A percentile compares a stretch with the other conserved stretches of the same genome.
Conservation (phyloP, 306 rosid species). For the Citrullus colocynthis region DNA sequence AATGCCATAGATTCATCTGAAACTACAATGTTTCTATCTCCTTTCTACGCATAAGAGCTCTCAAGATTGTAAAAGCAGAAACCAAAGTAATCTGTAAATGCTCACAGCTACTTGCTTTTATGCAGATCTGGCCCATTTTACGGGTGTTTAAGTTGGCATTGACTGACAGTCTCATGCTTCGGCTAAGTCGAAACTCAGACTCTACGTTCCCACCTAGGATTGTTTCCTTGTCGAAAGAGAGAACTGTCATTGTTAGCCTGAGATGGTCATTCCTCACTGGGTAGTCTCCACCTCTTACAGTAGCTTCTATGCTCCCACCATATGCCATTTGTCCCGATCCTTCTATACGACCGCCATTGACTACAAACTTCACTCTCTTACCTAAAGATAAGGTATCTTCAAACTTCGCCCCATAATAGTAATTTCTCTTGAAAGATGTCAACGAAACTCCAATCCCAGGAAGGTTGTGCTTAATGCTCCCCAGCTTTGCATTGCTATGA, state of each 20-base stretch:
- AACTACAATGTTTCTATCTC: constrained; percentile 16
- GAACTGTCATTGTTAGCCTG: constrained; percentile 52
- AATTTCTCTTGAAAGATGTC: constrained; percentile 60
- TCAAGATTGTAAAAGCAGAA: constrained; percentile 53
- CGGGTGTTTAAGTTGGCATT: constrained; percentile 78
- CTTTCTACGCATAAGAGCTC: constrained; percentile 35
- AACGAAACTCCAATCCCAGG: constrained; percentile 69
- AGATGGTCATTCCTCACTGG: constrained; percentile 61
- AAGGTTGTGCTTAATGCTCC: constrained; percentile 42
- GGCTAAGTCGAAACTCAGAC: constrained; percentile 59
- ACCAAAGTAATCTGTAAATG: constrained; percentile 66
- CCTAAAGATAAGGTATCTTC: constrained; percentile 74
- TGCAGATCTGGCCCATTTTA: constrained; percentile 72
- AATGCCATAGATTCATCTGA: not conserved
- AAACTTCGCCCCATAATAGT: constrained; percentile 66
- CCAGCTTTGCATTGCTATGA: constrained; percentile 53
- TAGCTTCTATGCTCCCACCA: constrained; percentile 76
- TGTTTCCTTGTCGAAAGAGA: constrained; percentile 64
- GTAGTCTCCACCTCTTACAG: constrained; percentile 66
- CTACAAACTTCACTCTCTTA: constrained; percentile 60
- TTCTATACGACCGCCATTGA: constrained; percentile 54
- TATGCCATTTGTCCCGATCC: constrained; percentile 66
- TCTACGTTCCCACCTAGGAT: constrained; percentile 67
- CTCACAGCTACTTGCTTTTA: constrained; percentile 67
- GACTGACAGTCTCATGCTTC: constrained; percentile 44